Base-by-base conservation (phyloP, 139 green algal species). In the Ulvella scutata region DNA sequence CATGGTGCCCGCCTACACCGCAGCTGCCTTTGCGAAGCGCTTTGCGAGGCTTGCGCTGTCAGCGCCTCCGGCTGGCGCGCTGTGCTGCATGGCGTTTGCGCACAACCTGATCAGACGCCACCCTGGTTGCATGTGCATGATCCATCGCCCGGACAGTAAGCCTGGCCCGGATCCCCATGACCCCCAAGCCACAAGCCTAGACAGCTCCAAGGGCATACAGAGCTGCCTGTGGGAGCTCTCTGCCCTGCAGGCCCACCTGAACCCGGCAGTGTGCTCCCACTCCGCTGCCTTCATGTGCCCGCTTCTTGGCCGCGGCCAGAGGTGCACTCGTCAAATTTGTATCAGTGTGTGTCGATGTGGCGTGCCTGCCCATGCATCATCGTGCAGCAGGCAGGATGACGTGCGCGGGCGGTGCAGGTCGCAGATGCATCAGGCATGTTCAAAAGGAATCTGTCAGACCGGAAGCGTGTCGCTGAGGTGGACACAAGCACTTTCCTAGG, bases 71-170 rank as follows among this genome's bases (percentile, higher is more conserved):
- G 83, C 83, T 10, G 90, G 89, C 60, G 91, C 92, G 13, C 79
- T 94, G 74, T 61, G 92, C 3, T 86, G 76, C 26, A 84, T 97
- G 1, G 89, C 85, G 9, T 97, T 97, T 79, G 85, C 96, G 7
- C 93, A 98, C 86, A 99, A 99, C 83, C 78, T 98, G 6, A 62
- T 99, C 21, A 83, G 94, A 7, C 85, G 94, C 26, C 94, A 99
- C 82, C 92, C 93, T 0, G 79, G 88, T 3, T 93, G 89, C 81
- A 83, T 82, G 38, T 82, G 91, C 39, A 83, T 98, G 62, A 75
- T 98, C 51, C 87, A 98, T 85, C 83, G 85, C 21, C 83, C 85
- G 3, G 4, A 6, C n/a, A 43, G 13, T 20, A 44, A 36, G 10
- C 40, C 20, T 44, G 26, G 13, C 17, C 10, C 72, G 7, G 90